Base-by-base conservation (phyloP, 202 grass and related monocot species). In the Hordeum pubiflorum region DNA sequence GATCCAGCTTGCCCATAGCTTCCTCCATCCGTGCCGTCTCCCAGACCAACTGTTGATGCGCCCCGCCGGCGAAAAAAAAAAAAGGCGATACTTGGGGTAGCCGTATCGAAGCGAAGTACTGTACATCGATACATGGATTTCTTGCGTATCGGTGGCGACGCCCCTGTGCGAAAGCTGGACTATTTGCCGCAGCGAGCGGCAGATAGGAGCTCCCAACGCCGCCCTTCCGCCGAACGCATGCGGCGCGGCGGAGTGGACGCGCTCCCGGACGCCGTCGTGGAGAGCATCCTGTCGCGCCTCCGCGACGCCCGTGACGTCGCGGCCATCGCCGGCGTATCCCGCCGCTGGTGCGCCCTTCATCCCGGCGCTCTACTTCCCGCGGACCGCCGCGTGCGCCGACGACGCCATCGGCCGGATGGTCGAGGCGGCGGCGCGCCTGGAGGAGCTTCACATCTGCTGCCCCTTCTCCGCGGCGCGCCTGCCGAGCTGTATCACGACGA, bases 401-500 rank as follows among this genome's bases (percentile, higher is more conserved):
- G 86, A 55, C 15, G 75, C 81, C 55, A 97, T 97, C 70, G 72
- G 75, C 7, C 86, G 89, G 68, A 97, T 97, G 91, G 41, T 97
- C 69, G 67, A 31, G 8, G 64, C 81, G 10, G 87, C 94, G 4
- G 31, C 37, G 5, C 78, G 86, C 9, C 86, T 97, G 15, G 78
- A 94, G 86, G 83, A 94, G 83, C 91, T 97, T 17, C 89, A 94
- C 59, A 73, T 97, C 15, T 94, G 92, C 78, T 94, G 91, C 75
- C 91, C 94, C 44, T 97, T 97, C 86, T 87, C 89, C 43, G 22
- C 79, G 5, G 9, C 87, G 0, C 77, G 21, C 10, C 91, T 94
- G 0, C 86, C 75, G 3, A 34, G 44, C 52, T 94, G 89, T 89
- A 44, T 97, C 34, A 63, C 81, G 1, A 76, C 65, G 60, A 76